A percentile compares a stretch with the other conserved stretches of the same genome.
Evolutionary conservation across 306 rosid species (phyloP).

Genomic region (Vachellia pachyceras): DNA sequence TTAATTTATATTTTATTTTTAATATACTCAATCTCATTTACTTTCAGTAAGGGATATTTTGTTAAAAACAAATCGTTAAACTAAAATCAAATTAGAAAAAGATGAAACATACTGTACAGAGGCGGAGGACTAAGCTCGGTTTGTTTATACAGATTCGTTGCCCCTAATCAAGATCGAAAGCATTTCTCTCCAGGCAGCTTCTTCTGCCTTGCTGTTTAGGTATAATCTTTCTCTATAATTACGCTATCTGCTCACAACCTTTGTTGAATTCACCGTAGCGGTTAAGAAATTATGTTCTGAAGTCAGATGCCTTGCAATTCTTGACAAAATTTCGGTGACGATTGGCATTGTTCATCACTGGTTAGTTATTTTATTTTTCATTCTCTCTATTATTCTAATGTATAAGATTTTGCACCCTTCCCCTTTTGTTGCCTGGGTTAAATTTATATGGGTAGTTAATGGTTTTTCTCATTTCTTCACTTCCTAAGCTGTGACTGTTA

Average conservation of each 20-base stretch:
- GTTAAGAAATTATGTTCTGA: too few species aligned
- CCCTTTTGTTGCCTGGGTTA: background rate
- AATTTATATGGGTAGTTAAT: background rate
- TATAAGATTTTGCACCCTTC: too few species aligned
- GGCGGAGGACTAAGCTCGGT: background rate
- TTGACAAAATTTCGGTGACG: too few species aligned
- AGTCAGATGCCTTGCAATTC: too few species aligned
- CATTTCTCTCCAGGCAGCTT: background rate
- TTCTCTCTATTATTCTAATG: too few species aligned
- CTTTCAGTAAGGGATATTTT: too few species aligned
- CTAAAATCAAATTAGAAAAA: background rate
- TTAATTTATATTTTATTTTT: too few species aligned
- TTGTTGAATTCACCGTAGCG: too few species aligned
- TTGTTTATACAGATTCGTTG: background rate
- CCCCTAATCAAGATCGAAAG: background rate
- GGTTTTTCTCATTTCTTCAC: background rate
- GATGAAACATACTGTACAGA: background rate
- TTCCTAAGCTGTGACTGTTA: background rate
- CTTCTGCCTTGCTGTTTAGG: background rate
- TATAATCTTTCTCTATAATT: background rate
- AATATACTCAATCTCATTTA: too few species aligned
- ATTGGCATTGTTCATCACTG: too few species aligned
- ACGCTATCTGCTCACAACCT: background rate
- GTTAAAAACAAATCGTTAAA: background rate
- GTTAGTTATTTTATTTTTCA: too few species aligned